phyloP scores from a whole-genome alignment of 768 basidiomycete genomes.

The Xerocomellus intermedius region DNA sequence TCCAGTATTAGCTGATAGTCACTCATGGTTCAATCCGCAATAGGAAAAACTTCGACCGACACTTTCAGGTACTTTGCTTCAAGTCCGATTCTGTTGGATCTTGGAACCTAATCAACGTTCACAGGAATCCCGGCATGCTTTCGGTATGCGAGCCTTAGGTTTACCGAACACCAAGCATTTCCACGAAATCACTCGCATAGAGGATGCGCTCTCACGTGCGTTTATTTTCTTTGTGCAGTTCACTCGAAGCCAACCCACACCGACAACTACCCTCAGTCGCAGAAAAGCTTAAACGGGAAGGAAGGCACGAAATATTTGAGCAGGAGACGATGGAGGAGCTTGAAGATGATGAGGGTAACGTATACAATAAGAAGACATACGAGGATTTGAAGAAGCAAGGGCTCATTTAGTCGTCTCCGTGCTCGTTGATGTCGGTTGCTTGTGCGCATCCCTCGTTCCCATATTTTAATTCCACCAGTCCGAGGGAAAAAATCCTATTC shows the following conservation, averaged over 20 bases:
- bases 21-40: constrained; percentile 17
- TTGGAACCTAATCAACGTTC: constrained; percentile 20
- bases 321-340: constrained; percentile 97
- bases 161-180: constrained; percentile 99
- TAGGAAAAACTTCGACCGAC: constrained; percentile 94
- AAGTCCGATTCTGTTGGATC: constrained; percentile 10
- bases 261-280: constrained; percentile 58
- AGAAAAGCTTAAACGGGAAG: constrained; percentile 95
- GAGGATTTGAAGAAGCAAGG: constrained; percentile 97
- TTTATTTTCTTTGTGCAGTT: constrained; percentile 19
- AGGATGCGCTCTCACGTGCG: constrained; percentile 92
- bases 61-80: constrained; percentile 69
- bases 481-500: not conserved
- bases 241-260: not conserved
- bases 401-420: constrained; percentile 53
- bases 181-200: constrained; percentile 96
- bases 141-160: constrained; percentile 96
- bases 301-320: constrained; percentile 89
- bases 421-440: not conserved
- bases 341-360: constrained; percentile 98
- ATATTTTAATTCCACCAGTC: not conserved
- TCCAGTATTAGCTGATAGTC: not conserved
- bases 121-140: constrained; percentile 93
- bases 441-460: constrained; percentile 1
- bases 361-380: constrained; percentile 97